Evolutionary conservation across 805 yeast genomes (phyloP).

Genomic region (Schwanniomyces vanrijiae): DNA sequence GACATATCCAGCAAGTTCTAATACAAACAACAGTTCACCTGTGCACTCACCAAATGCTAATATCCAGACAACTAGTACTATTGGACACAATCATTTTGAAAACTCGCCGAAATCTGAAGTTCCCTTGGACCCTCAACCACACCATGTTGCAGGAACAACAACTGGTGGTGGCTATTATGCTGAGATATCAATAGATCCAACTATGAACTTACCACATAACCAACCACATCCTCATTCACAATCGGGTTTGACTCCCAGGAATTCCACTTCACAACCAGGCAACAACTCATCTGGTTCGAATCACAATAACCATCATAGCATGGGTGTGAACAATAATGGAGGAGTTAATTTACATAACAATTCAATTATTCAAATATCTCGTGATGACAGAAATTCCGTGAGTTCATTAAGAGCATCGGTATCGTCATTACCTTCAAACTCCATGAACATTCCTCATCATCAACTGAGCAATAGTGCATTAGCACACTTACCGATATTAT

Average conservation of each 20-base stretch:
- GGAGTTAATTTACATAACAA: constrained; percentile 29
- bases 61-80: constrained; percentile 8
- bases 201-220: constrained; percentile 46
- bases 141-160: constrained; percentile 5
- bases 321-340: constrained; percentile 28
- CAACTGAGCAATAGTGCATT: constrained; percentile 37
- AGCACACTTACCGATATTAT: constrained; percentile 44
- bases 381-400: constrained; percentile 39
- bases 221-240: constrained; percentile 33
- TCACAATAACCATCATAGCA: constrained; percentile 7
- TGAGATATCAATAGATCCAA: constrained; percentile 44
- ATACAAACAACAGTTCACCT: constrained; percentile 13
- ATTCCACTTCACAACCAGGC: constrained; percentile 19
- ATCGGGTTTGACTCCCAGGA: constrained; percentile 27
- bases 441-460: constrained; percentile 49
- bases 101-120: constrained; percentile 24
- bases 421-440: constrained; percentile 42
- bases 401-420: constrained; percentile 38
- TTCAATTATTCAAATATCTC: constrained; percentile 40
- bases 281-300: background rate
- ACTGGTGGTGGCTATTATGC: constrained; percentile 33
- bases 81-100: constrained; percentile 14
- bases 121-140: constrained; percentile 7
- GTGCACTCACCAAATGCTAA: constrained; percentile 19
- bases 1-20: constrained; percentile 8